These are phyloP conservation scores for Sonneratia caseolaris DNA, from an alignment of 345 rosid species.

Conservation along the genomic window DNA sequence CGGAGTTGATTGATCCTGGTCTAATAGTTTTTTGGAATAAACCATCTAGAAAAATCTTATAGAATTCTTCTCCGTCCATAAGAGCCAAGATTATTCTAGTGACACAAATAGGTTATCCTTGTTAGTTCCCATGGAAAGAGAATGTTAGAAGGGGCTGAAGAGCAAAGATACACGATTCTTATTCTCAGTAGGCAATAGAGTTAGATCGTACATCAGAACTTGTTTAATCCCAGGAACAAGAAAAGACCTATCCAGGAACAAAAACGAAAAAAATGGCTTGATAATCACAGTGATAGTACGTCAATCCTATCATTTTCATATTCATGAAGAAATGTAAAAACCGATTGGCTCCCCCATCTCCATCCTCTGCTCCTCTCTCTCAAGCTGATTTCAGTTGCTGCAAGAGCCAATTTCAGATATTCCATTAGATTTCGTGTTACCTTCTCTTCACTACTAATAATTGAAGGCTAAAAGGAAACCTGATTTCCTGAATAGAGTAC, in stretches of 20 bases:
- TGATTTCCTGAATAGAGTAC: neutral
- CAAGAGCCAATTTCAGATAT: conserved; percentile 10
- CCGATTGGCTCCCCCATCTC: too few relatives aligned
- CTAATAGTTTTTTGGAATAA: too few relatives aligned
- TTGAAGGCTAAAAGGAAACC: too few relatives aligned
- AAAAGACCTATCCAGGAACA: conserved; percentile 12
- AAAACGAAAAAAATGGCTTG: conserved; percentile 9
- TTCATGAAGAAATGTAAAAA: neutral
- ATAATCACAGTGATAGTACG: conserved; percentile 15
- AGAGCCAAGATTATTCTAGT: too few relatives aligned
- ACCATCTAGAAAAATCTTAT: too few relatives aligned
- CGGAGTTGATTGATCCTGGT: too few relatives aligned
- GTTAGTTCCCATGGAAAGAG: too few relatives aligned
- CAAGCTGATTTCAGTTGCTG: conserved; percentile 54
- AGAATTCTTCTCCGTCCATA: too few relatives aligned
- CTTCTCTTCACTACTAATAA: too few relatives aligned
- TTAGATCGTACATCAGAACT: conserved; percentile 17
- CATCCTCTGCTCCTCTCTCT: conserved; percentile 8
- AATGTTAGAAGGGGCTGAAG: too few relatives aligned
- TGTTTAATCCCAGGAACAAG: conserved; percentile 12
- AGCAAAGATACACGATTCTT: too few relatives aligned
- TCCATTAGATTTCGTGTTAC: neutral
- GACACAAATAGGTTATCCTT: too few relatives aligned
- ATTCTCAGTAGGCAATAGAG: conserved; percentile 2
- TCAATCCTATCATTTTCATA: neutral